Evolutionary conservation across 352 stramenopile species (phyloP).

Genomic region (Pythium pyrilobum): DNA sequence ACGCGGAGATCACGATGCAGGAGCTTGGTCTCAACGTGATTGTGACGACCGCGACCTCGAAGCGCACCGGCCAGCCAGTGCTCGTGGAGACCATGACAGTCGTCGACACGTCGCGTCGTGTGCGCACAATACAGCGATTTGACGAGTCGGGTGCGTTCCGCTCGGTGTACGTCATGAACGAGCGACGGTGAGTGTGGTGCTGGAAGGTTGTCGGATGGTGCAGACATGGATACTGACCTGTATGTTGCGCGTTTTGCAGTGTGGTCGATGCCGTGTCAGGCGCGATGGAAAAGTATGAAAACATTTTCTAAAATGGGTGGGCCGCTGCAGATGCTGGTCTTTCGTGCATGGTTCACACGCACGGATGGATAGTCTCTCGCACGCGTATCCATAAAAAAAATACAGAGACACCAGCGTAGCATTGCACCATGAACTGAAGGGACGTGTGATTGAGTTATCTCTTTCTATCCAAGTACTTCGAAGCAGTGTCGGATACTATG

Average conservation of each 20-base stretch:
- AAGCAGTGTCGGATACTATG: no score
- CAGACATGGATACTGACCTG: background rate
- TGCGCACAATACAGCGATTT: conserved; percentile 82
- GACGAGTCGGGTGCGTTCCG: conserved; percentile 82
- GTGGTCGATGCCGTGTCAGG: conserved; percentile 83
- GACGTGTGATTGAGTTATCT: no score
- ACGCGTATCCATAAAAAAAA: no score
- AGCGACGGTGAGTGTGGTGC: conserved; percentile 39
- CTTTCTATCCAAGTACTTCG: no score
- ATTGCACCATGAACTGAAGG: no score
- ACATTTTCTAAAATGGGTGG: conserved; percentile 50
- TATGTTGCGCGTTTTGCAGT: conserved; percentile 18
- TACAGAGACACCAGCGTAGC: no score
- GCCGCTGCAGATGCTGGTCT: no score
- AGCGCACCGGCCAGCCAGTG: conserved; percentile 76
- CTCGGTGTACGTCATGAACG: conserved; percentile 87
- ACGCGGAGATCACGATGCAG: conserved; percentile 84
- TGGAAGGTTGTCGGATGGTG: background rate
- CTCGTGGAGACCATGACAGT: conserved; percentile 85
- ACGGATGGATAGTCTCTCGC: no score
- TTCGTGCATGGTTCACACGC: no score
- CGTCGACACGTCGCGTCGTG: conserved; percentile 69
- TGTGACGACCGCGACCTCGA: conserved; percentile 81
- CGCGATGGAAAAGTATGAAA: conserved; percentile 86
- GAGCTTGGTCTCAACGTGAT: conserved; percentile 79